A percentile compares a stretch with the other conserved stretches of the same genome.
These are phyloP conservation scores for Tolypocladium amazonense DNA, from an alignment of 2,329 filamentous ascomycete species.

Conservation along the genomic window DNA sequence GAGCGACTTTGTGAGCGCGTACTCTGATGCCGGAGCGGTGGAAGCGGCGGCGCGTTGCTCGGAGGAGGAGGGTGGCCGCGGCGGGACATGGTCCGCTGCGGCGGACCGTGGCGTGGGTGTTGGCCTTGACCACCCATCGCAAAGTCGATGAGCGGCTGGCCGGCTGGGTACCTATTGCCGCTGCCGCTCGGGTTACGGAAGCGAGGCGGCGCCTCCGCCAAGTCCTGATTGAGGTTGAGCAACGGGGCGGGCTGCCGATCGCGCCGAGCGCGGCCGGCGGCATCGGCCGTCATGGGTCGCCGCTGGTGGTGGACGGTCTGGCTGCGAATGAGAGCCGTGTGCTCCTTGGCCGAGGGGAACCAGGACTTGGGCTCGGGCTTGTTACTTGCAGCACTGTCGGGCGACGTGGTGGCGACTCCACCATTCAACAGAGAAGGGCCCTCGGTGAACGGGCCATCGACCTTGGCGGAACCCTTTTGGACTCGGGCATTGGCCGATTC, in stretches of 20 bases:
- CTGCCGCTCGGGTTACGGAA: constrained; percentile 36
- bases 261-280: constrained; percentile 7
- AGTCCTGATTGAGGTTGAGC: constrained; percentile 52
- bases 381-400: constrained; percentile 10
- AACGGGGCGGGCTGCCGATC: constrained; percentile 44
- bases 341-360: constrained; percentile 26
- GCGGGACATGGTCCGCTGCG: constrained; percentile 4
- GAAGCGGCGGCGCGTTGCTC: not conserved
- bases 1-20: constrained; percentile 14
- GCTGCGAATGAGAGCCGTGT: constrained; percentile 22
- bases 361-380: constrained; percentile 17
- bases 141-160: constrained; percentile 34
- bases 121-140: constrained; percentile 20
- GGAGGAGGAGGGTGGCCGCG: constrained; percentile 3
- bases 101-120: constrained; percentile 1
- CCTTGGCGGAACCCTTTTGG: constrained; percentile 21
- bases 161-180: constrained; percentile 26
- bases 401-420: constrained; percentile 10
- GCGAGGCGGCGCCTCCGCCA: constrained; percentile 48
- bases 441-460: constrained; percentile 36
- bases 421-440: constrained; percentile 47
- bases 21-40: not conserved
- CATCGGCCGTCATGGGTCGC: constrained; percentile 16
- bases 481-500: constrained; percentile 16
- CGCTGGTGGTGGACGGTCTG: constrained; percentile 11